Percentiles rank a stretch among this genome's conserved stretches.
phyloP scores from a whole-genome alignment of 192 early-diverging fungal species.

The Backusella westeae region DNA sequence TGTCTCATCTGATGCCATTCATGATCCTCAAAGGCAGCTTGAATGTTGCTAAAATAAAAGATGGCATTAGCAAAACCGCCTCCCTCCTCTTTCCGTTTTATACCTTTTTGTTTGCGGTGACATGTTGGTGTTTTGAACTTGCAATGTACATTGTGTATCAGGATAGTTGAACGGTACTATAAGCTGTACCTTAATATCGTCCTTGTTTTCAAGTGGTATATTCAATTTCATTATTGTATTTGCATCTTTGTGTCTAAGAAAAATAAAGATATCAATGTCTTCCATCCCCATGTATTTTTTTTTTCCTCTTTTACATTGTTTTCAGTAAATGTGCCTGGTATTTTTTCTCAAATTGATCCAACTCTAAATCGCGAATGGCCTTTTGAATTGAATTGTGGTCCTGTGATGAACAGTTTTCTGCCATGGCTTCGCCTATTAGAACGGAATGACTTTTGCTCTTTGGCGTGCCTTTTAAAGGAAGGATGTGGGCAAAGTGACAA shows the following conservation, averaged over 20 bases:
- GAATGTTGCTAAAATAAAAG: conserved; percentile 2
- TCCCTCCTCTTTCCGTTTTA: not conserved
- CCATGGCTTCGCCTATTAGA: not conserved
- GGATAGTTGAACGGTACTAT: conserved; percentile 21
- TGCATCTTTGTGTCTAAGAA: not conserved
- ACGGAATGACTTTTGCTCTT: not conserved
- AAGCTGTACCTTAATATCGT: conserved; percentile 9
- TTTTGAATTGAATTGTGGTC: conserved; percentile 16
- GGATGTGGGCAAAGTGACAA: conserved; percentile 25
- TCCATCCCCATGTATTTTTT: not conserved
- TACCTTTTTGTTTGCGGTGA: conserved; percentile 7
- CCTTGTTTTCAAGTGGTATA: conserved; percentile 8
- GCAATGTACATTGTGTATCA: conserved; percentile 16
- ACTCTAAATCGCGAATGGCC: conserved; percentile 21
- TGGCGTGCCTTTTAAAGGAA: conserved; percentile 15
- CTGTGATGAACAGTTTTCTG: not conserved
- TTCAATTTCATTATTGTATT: conserved; percentile 6
- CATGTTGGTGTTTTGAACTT: conserved; percentile 11
- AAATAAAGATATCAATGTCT: not conserved
- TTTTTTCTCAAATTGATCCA: conserved; percentile 20
- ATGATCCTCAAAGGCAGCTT: conserved; percentile 15
- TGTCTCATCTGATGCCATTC: conserved; percentile 23
- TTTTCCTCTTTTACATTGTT: not conserved
- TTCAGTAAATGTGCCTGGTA: not conserved
- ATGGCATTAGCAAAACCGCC: not conserved